Base-by-base conservation (phyloP, 2,329 filamentous ascomycete genomes). In the Aspergillus ustus region DNA sequence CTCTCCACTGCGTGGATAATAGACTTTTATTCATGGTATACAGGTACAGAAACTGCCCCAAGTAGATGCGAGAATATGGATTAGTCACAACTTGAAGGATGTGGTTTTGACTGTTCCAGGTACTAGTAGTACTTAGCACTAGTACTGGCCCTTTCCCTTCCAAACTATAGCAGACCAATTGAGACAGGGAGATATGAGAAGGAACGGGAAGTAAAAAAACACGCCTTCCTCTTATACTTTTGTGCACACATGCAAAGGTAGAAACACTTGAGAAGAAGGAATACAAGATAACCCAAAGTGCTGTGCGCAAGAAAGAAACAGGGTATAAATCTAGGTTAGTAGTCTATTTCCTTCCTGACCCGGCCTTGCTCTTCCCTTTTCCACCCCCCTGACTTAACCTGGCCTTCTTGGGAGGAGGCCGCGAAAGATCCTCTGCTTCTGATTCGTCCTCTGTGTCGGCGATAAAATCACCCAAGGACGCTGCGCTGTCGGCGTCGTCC, bases 401-500 rank as follows among this genome's bases (percentile, higher is more conserved):
- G 56, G 67, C 68, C 67, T 78, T 78, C 70, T 78, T 79, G 31
- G 74, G 72, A 11, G 71, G 67, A 25, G 70, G 71, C 59, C 69
- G 66, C 49, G 69, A 63, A 44, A 61, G 57, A n/a, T 58, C 63
- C 17, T 69, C 70, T 52, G 72, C 72, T 56, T 75, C 72, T 25
- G 71, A 75, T 25, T 69, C 66, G 22, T 82, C 78, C 57, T 64
- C 82, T 2, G 77, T 79, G 59, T 83, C 80, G 6, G 80, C 77
- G 53, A 83, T 76, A 66, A 81, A 78, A 54, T 82, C 81, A 52
- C 77, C 76, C 67, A 73, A 79, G 29, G 73, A 78, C 54, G 76
- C 78, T 11, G 84, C 85, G 62, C 89, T 88, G 7, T 88, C 87
- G 28, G 86, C 83, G 58, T 88, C 85, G 9, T 85, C 87, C 7